Percentiles rank a stretch among this genome's conserved stretches.
These are phyloP conservation scores for Yamadazyma kitorensis DNA, from an alignment of 805 yeast genomes.

Conservation along the genomic window DNA sequence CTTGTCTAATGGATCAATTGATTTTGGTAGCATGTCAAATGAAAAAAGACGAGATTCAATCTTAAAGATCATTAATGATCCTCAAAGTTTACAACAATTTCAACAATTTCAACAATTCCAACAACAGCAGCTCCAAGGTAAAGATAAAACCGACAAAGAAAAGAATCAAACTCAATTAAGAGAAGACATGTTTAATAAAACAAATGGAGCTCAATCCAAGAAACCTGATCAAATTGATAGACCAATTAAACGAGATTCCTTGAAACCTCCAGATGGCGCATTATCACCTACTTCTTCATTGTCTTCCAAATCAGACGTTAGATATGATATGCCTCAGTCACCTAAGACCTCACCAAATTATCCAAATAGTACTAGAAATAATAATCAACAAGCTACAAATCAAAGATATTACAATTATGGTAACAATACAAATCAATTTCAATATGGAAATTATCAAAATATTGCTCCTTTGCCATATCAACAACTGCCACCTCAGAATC, in stretches of 20 bases:
- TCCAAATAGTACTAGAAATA: background rate
- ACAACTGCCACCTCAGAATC: slow-evolving; percentile 8
- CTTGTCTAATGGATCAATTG: slow-evolving; percentile 33
- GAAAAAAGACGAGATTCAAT: slow-evolving; percentile 41
- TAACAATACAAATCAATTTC: slow-evolving; percentile 1
- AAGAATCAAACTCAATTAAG: slow-evolving; percentile 26
- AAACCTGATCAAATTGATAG: slow-evolving; percentile 1
- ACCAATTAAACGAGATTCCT: slow-evolving; percentile 5
- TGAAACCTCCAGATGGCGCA: slow-evolving; percentile 13
- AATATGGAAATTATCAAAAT: slow-evolving; percentile 13
- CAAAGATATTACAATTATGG: slow-evolving; percentile 7
- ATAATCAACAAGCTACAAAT: slow-evolving; percentile 1
- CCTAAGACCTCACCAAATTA: slow-evolving; percentile 36
- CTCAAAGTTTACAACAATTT: slow-evolving; percentile 13
- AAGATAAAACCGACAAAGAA: slow-evolving; percentile 1
- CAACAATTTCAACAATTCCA: slow-evolving; percentile 8
- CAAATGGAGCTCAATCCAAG: slow-evolving; percentile 1
- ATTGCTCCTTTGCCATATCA: slow-evolving; percentile 2
- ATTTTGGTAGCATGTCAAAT: slow-evolving; percentile 35
- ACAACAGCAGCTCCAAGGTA: slow-evolving; percentile 3
- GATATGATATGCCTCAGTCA: slow-evolving; percentile 37
- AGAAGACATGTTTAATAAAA: slow-evolving; percentile 37
- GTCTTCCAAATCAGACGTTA: slow-evolving; percentile 29
- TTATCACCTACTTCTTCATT: slow-evolving; percentile 36
- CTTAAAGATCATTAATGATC: slow-evolving; percentile 35